Conservation (phyloP, 192 early-diverging fungal species). For the Linnemannia zychae region DNA sequence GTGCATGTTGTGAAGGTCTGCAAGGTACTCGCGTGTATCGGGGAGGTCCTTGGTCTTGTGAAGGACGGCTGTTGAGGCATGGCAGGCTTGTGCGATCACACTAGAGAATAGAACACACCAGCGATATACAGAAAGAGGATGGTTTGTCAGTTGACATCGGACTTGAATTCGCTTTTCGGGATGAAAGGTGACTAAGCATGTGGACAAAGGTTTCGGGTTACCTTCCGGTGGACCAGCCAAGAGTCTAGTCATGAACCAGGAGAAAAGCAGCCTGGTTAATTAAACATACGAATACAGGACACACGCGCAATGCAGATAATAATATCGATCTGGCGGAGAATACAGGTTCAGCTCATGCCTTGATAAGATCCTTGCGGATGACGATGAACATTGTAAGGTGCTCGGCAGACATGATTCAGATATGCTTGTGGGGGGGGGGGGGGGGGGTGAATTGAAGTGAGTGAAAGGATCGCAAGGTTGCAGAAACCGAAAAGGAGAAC, state of each 20-base stretch:
- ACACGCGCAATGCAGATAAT: too few relatives aligned
- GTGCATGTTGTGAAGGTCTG: constrained; percentile 76
- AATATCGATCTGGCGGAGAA: too few relatives aligned
- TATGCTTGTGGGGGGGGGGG: neutral
- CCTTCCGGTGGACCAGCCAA: constrained; percentile 79
- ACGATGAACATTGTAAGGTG: constrained; percentile 85
- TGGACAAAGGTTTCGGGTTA: too few relatives aligned
- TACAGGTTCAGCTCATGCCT: constrained; percentile 61
- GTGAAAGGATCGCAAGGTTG: neutral
- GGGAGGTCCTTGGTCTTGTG: constrained; percentile 71
- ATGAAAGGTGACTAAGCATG: too few relatives aligned
- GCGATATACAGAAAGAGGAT: neutral
- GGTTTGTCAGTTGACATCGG: neutral
- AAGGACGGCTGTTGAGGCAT: constrained; percentile 76
- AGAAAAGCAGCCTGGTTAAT: neutral
- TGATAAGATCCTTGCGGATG: constrained; percentile 82
- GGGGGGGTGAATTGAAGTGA: neutral
- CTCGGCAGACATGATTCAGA: constrained; percentile 55
- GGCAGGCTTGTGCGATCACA: constrained; percentile 81
- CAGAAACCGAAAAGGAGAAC: neutral
- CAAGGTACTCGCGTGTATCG: constrained; percentile 71
- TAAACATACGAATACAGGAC: too few relatives aligned
- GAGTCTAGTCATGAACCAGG: constrained; percentile 21
- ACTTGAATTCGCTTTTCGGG: too few relatives aligned
- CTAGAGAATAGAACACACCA: constrained; percentile 39